phyloP scores from a whole-genome alignment of 805 yeast genomes.

The Maudiozyma serrabonitensis region DNA sequence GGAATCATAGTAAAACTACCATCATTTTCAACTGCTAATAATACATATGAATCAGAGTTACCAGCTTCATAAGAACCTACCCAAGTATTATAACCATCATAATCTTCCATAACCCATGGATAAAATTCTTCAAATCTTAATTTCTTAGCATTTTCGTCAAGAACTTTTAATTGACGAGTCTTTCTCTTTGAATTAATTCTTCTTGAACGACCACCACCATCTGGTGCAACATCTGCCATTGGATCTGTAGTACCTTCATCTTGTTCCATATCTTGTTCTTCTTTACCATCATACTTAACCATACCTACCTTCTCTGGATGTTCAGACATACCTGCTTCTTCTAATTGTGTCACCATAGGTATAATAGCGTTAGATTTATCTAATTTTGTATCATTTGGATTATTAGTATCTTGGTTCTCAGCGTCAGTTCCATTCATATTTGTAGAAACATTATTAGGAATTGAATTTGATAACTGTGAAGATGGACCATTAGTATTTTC shows the following conservation, averaged over 20 bases:
- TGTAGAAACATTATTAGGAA: background rate
- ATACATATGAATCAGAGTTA: slow-evolving; percentile 71
- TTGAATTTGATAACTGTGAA: too few relatives aligned
- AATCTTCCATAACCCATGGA: slow-evolving; percentile 98
- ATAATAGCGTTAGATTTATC: slow-evolving; percentile 1
- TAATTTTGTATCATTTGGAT: background rate
- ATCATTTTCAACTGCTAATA: slow-evolving; percentile 73
- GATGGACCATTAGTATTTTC: too few relatives aligned
- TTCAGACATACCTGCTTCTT: slow-evolving; percentile 32
- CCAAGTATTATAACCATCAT: slow-evolving; percentile 87
- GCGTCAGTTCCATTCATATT: background rate
- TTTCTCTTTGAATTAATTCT: slow-evolving; percentile 58
- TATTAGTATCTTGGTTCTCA: background rate
- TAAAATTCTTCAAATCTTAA: slow-evolving; percentile 91
- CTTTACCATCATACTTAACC: slow-evolving; percentile 33
- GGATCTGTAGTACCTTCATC: slow-evolving; percentile 29
- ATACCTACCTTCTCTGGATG: slow-evolving; percentile 32
- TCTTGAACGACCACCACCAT: slow-evolving; percentile 71
- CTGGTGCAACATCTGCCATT: slow-evolving; percentile 75
- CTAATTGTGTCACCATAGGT: slow-evolving; percentile 24
- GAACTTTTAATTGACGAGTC: slow-evolving; percentile 71
- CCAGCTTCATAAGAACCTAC: slow-evolving; percentile 94
- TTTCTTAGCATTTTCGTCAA: slow-evolving; percentile 75
- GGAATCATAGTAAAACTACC: slow-evolving; percentile 87
- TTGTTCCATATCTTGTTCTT: slow-evolving; percentile 35